Conservation (phyloP, 176 grass and related monocot species). For the Oryza brachyantha region DNA sequence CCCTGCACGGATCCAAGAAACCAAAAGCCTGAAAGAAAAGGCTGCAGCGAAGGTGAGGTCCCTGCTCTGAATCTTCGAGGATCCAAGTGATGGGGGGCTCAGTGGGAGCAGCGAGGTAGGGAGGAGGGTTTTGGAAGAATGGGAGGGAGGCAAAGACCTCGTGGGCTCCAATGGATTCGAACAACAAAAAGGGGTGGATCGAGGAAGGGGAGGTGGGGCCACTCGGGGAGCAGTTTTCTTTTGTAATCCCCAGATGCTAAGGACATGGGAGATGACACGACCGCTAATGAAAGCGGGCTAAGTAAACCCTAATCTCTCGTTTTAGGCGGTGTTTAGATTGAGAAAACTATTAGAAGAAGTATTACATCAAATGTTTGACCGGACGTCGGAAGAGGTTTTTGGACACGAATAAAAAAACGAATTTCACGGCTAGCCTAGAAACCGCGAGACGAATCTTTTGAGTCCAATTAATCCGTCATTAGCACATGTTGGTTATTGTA, state of each 20-base stretch:
- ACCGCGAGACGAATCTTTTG: too few species aligned
- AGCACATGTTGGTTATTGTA: too few species aligned
- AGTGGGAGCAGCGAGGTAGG: constrained; percentile 14
- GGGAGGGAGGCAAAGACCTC: constrained; percentile 45
- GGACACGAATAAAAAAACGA: too few species aligned
- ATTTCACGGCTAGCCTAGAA: too few species aligned
- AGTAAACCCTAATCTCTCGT: constrained; percentile 45
- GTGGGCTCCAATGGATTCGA: constrained; percentile 62
- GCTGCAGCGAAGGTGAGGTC: constrained; percentile 21
- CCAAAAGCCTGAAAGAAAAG: constrained; percentile 33
- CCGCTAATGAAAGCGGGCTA: constrained; percentile 34
- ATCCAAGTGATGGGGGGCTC: constrained; percentile 11
- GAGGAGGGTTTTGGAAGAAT: constrained; percentile 23
- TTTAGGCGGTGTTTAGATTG: too few species aligned
- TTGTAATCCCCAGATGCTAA: constrained; percentile 44
- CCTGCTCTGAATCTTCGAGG: constrained; percentile 31
- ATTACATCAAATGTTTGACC: too few species aligned
- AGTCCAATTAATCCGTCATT: too few species aligned
- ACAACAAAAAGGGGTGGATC: constrained; percentile 30
- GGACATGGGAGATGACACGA: background rate
- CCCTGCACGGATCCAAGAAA: constrained; percentile 23
- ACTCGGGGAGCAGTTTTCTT: constrained; percentile 31
- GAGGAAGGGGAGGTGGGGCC: constrained; percentile 18
- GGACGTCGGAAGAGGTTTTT: too few species aligned
- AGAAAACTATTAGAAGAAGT: too few species aligned